A percentile compares a stretch with the other conserved stretches of the same genome.
Conservation (phyloP, 2,329 filamentous ascomycete genomes). For the Trichoderma koningiopsis region DNA sequence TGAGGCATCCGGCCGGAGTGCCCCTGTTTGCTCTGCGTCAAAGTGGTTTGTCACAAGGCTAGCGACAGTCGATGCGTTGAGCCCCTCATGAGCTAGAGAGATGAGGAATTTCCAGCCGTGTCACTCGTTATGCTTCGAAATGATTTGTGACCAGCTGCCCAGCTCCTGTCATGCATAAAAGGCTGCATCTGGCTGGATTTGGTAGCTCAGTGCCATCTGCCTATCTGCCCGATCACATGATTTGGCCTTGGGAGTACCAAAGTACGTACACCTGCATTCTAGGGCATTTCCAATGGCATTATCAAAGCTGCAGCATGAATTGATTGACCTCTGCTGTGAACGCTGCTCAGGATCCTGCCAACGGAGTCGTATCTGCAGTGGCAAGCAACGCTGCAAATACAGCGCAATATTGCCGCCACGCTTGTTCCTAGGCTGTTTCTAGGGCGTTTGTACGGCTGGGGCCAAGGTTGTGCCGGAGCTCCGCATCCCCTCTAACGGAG, state of each 20-base stretch:
- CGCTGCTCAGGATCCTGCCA: neutral
- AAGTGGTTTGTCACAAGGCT: neutral
- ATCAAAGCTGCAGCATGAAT: neutral
- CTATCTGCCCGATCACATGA: slow-evolving; percentile 29
- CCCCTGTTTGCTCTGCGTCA: neutral
- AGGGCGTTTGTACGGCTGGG: slow-evolving; percentile 1
- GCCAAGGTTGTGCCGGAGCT: slow-evolving; percentile 13
- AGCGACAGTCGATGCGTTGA: slow-evolving; percentile 6
- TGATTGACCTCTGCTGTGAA: neutral
- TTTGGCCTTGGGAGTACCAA: slow-evolving; percentile 19
- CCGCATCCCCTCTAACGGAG: neutral
- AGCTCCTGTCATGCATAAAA: slow-evolving; percentile 17
- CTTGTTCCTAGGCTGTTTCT: slow-evolving; percentile 1
- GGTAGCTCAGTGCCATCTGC: neutral
- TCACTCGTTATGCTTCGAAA: slow-evolving; percentile 9
- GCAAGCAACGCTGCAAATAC: neutral
- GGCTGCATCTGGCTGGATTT: slow-evolving; percentile 29
- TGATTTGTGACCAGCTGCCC: slow-evolving; percentile 7
- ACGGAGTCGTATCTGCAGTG: neutral
- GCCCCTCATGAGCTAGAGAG: slow-evolving; percentile 23
- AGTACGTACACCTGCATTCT: neutral
- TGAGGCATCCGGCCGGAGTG: neutral
- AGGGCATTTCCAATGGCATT: neutral
- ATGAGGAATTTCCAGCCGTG: slow-evolving; percentile 15
- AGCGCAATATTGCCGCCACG: neutral